These are phyloP conservation scores for Candida tropicalis DNA, from an alignment of 1,139 yeast genomes.

Conservation along the genomic window DNA sequence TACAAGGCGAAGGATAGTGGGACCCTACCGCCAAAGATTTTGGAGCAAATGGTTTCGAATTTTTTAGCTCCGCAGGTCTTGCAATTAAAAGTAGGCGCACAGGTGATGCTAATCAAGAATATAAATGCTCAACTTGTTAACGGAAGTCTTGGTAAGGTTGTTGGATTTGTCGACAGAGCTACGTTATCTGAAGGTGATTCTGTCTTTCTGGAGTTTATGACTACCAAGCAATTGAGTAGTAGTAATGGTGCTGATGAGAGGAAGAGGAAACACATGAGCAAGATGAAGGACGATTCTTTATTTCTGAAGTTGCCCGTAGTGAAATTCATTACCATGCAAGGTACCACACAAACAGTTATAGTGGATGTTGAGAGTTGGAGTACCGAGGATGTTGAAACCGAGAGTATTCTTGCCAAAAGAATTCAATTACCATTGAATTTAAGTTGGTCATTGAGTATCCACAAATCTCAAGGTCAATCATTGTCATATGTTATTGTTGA, in stretches of 20 bases:
- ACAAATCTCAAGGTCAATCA: constrained; percentile 96
- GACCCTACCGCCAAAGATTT: constrained; percentile 43
- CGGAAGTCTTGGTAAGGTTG: constrained; percentile 86
- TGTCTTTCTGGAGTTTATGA: too few relatives aligned
- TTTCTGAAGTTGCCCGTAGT: constrained; percentile 67
- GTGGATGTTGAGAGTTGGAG: constrained; percentile 50
- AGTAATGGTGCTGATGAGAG: background rate
- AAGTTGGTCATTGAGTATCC: constrained; percentile 96
- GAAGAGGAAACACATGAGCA: constrained; percentile 17
- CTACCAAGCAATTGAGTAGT: too few relatives aligned
- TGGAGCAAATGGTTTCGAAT: constrained; percentile 53
- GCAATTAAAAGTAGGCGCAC: constrained; percentile 77
- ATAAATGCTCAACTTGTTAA: constrained; percentile 85
- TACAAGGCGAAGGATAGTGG: constrained; percentile 72
- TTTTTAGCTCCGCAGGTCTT: constrained; percentile 72
- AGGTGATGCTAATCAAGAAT: constrained; percentile 95
- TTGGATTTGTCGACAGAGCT: constrained; percentile 42
- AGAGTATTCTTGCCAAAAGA: constrained; percentile 31
- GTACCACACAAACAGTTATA: constrained; percentile 62
- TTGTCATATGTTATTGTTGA: constrained; percentile 82
- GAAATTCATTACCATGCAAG: constrained; percentile 69
- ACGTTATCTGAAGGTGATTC: constrained; percentile 32
- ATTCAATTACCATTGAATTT: constrained; percentile 79
- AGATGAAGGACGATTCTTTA: constrained; percentile 21
- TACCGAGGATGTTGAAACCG: constrained; percentile 38